Percentiles rank a stretch among this genome's conserved stretches.
Conservation (phyloP, 139 green algal species). For the Deuterostichococcus epilithicus region DNA sequence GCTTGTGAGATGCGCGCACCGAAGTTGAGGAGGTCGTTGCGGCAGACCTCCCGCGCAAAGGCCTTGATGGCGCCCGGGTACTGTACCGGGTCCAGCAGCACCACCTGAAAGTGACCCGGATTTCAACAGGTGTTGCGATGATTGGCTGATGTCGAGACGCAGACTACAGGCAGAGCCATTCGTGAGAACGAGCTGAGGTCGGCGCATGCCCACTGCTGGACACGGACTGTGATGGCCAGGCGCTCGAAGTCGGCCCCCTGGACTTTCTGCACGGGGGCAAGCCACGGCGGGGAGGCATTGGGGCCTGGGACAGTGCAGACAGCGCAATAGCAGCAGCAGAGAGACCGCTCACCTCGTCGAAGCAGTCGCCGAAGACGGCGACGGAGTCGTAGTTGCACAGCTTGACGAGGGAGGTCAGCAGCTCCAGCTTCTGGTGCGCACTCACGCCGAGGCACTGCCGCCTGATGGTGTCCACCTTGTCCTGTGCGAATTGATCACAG, state of each 20-base stretch:
- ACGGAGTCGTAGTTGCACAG: slow-evolving; percentile 79
- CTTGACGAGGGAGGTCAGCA: slow-evolving; percentile 57
- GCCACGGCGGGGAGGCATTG: too few species aligned
- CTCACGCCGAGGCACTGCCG: slow-evolving; percentile 55
- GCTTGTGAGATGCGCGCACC: slow-evolving; percentile 4
- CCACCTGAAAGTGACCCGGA: too few species aligned
- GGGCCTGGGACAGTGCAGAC: too few species aligned
- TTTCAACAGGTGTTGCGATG: too few species aligned
- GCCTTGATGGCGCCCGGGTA: slow-evolving; percentile 81
- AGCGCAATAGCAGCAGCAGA: not conserved
- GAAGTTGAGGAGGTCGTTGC: slow-evolving; percentile 91
- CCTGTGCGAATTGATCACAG: slow-evolving; percentile 14
- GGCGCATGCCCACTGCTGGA: too few species aligned
- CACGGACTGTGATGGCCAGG: too few species aligned
- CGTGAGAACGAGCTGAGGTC: too few species aligned
- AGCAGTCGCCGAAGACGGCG: slow-evolving; percentile 87
- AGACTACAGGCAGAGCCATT: too few species aligned
- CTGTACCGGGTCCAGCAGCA: slow-evolving; percentile 81
- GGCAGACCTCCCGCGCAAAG: slow-evolving; percentile 78
- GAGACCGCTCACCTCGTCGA: slow-evolving; percentile 63
- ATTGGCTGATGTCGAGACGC: too few species aligned
- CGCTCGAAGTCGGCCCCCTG: too few species aligned
- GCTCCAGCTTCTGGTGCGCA: slow-evolving; percentile 87
- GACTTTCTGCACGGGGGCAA: too few species aligned
- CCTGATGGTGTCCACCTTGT: slow-evolving; percentile 50